Conservation (phyloP, 345 rosid species). For the Rhodamnia argentea region DNA sequence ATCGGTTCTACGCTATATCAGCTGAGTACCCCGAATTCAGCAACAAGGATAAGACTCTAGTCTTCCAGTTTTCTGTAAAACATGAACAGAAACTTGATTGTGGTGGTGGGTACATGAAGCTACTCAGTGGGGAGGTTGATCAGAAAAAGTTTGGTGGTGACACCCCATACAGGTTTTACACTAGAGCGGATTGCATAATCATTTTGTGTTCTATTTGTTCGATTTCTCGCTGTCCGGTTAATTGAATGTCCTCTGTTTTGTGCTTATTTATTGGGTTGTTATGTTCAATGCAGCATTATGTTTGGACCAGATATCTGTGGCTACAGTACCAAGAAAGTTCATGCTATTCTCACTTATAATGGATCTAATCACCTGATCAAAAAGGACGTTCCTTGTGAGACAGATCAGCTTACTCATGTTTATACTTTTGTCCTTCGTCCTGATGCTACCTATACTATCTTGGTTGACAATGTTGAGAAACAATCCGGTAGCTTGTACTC, state of each 20-base stretch:
- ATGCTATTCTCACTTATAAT: constrained; percentile 87
- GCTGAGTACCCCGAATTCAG: constrained; percentile 42
- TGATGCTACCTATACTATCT: constrained; percentile 91
- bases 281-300: constrained; percentile 72
- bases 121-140: constrained; percentile 81
- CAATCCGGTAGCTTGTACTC: constrained; percentile 86
- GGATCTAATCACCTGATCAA: constrained; percentile 76
- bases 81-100: constrained; percentile 81
- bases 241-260: not conserved
- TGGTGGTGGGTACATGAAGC: constrained; percentile 99
- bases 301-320: constrained; percentile 99
- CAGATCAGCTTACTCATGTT: constrained; percentile 94
- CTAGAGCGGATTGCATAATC: constrained; percentile 52
- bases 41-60: constrained; percentile 40
- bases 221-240: not conserved
- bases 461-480: constrained; percentile 86
- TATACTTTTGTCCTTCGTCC: constrained; percentile 88
- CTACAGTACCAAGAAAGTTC: constrained; percentile 97
- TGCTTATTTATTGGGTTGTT: not conserved
- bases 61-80: constrained; percentile 43
- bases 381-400: constrained; percentile 98
- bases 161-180: constrained; percentile 80
- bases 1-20: constrained; percentile 51
- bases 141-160: constrained; percentile 99
- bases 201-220: constrained; percentile 25